These are phyloP conservation scores for Trichophyton verrucosum DNA, from an alignment of 2,329 filamentous ascomycete genomes.

Conservation along the genomic window DNA sequence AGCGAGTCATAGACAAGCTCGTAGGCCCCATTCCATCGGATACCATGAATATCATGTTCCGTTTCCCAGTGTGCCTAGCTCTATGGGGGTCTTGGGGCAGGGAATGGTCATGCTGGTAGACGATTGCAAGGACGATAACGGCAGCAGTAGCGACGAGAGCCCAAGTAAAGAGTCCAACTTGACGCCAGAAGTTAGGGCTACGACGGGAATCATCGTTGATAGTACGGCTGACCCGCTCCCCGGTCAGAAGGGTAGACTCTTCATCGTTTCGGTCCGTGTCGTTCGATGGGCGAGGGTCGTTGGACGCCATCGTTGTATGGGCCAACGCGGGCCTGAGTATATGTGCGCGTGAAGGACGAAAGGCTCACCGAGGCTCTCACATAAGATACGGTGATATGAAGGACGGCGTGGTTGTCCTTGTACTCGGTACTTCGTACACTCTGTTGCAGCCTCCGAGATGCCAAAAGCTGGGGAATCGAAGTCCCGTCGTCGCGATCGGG, in stretches of 20 bases:
- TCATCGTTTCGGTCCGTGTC: conserved; percentile 45
- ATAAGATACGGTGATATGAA: neutral
- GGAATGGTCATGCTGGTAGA: conserved; percentile 51
- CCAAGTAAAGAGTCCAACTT: conserved; percentile 69
- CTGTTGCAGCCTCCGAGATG: neutral
- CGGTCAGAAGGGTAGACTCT: conserved; percentile 51
- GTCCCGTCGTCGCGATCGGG: neutral
- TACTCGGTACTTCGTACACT: neutral
- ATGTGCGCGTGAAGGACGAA: neutral
- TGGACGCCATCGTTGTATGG: conserved; percentile 1
- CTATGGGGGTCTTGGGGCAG: conserved; percentile 18
- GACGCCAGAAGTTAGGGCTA: conserved; percentile 52
- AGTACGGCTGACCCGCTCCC: conserved; percentile 33
- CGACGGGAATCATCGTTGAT: conserved; percentile 19
- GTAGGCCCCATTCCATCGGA: conserved; percentile 97
- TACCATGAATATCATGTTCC: conserved; percentile 97
- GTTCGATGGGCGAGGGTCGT: conserved; percentile 38
- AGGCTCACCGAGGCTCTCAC: neutral
- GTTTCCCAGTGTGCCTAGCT: conserved; percentile 51
- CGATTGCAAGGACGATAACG: conserved; percentile 68
- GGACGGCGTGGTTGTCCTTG: neutral
- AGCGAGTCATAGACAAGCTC: conserved; percentile 72
- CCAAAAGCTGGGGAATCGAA: neutral
- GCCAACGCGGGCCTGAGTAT: neutral
- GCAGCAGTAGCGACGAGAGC: conserved; percentile 65